phyloP scores from a whole-genome alignment of 208 protist species.

The Leptomonas seymouri region DNA sequence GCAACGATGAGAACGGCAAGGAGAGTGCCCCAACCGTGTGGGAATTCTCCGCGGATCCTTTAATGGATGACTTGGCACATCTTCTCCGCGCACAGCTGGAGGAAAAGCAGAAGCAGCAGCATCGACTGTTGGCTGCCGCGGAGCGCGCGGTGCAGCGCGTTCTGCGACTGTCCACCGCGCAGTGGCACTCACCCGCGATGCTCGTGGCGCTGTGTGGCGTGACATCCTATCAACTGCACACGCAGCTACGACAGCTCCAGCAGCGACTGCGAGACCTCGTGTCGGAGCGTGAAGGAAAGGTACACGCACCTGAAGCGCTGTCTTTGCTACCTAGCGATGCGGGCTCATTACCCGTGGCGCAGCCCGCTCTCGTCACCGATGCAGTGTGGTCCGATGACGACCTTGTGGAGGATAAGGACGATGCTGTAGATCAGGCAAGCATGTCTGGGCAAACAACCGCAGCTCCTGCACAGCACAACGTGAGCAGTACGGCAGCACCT shows the following conservation, averaged over 20 bases:
- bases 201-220: constrained; percentile 24
- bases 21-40: neutral
- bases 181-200: constrained; percentile 17
- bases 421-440: neutral
- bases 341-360: neutral
- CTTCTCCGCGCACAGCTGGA: neutral
- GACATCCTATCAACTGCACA: constrained; percentile 21
- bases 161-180: constrained; percentile 7
- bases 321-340: neutral
- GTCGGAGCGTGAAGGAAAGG: neutral
- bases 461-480: too few species aligned
- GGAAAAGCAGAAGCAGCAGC: constrained; percentile 20
- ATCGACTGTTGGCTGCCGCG: constrained; percentile 27
- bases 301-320: too few species aligned
- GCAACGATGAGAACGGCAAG: neutral
- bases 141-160: constrained; percentile 25
- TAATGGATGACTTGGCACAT: neutral
- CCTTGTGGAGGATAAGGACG: neutral
- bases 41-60: neutral
- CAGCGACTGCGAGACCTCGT: constrained; percentile 9
- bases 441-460: too few species aligned
- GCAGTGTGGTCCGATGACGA: constrained; percentile 7
- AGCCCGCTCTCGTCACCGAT: neutral
- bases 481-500: neutral
- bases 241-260: constrained; percentile 19